phyloP scores from a whole-genome alignment of 2,329 filamentous ascomycete species.

The Phaeomoniella chlamydospora region DNA sequence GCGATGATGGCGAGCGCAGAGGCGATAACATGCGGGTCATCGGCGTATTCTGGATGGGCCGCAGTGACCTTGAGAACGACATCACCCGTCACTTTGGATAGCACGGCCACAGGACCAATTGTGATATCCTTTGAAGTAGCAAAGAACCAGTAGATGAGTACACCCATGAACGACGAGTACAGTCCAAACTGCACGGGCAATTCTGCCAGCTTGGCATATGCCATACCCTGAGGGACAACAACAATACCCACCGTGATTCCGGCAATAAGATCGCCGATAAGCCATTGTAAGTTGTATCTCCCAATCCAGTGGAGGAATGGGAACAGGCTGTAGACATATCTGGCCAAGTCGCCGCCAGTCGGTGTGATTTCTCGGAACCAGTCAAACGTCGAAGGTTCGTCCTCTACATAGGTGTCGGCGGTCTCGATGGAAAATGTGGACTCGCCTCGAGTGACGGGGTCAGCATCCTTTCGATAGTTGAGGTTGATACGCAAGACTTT shows the following conservation, averaged over 20 bases:
- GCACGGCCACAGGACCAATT: slow-evolving; percentile 88
- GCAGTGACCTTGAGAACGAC: slow-evolving; percentile 53
- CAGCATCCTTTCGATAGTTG: slow-evolving; percentile 48
- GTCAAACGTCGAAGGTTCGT: slow-evolving; percentile 60
- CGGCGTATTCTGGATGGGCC: slow-evolving; percentile 38
- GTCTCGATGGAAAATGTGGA: slow-evolving; percentile 62
- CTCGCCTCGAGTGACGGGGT: slow-evolving; percentile 60
- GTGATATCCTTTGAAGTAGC: slow-evolving; percentile 98
- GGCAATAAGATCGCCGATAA: slow-evolving; percentile 76
- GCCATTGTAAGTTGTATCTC: slow-evolving; percentile 81
- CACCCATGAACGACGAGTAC: slow-evolving; percentile 93
- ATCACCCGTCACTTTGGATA: slow-evolving; percentile 80
- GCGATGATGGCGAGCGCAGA: slow-evolving; percentile 64
- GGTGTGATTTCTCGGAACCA: slow-evolving; percentile 56
- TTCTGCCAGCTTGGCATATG: slow-evolving; percentile 72
- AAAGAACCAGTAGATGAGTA: slow-evolving; percentile 92
- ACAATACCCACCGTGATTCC: slow-evolving; percentile 63
- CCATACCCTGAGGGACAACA: slow-evolving; percentile 94
- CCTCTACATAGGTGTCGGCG: slow-evolving; percentile 67
- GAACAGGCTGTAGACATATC: slow-evolving; percentile 61
- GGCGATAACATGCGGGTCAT: slow-evolving; percentile 53
- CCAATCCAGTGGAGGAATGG: slow-evolving; percentile 83
- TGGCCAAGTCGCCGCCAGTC: slow-evolving; percentile 31
- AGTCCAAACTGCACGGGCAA: slow-evolving; percentile 74
- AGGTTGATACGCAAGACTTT: slow-evolving; percentile 74